phyloP scores from a whole-genome alignment of 192 early-diverging fungal species.

The Mortierella hygrophila region DNA sequence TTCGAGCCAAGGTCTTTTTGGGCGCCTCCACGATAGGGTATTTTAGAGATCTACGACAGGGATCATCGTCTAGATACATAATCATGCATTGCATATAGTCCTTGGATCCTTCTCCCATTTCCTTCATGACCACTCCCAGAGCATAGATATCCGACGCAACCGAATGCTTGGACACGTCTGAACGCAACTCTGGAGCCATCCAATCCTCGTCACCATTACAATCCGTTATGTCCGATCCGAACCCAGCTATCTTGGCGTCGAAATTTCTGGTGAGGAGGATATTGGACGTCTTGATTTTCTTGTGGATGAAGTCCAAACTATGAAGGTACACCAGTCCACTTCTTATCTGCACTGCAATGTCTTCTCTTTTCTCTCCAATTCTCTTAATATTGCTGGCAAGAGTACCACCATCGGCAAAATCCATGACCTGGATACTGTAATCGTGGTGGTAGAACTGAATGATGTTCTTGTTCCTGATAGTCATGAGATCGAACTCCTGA shows the following conservation, averaged over 20 bases:
- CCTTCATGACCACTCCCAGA: too few relatives aligned
- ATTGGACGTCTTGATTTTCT: slow-evolving; percentile 5
- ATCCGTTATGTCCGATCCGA: not conserved
- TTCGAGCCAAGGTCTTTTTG: too few relatives aligned
- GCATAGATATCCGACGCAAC: not conserved
- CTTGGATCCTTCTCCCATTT: too few relatives aligned
- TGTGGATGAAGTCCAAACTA: not conserved
- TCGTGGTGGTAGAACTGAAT: slow-evolving; percentile 13
- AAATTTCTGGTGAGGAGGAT: not conserved
- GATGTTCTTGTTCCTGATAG: slow-evolving; percentile 6
- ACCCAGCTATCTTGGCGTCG: slow-evolving; percentile 15
- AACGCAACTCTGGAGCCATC: slow-evolving; percentile 7
- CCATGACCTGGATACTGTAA: slow-evolving; percentile 3
- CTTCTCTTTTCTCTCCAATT: not conserved
- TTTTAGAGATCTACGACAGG: too few relatives aligned
- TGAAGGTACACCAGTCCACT: slow-evolving; percentile 2
- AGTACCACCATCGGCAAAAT: not conserved
- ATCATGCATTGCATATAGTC: too few relatives aligned
- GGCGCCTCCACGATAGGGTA: too few relatives aligned
- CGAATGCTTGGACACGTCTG: not conserved
- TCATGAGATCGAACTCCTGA: slow-evolving; percentile 1
- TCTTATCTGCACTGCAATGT: not conserved
- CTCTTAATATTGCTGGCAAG: not conserved
- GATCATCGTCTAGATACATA: too few relatives aligned
- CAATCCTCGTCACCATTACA: not conserved